A percentile compares a stretch with the other conserved stretches of the same genome.
These are phyloP conservation scores for Trypanosomatidae sp. DNA, from an alignment of 208 protist species.

Conservation along the genomic window DNA sequence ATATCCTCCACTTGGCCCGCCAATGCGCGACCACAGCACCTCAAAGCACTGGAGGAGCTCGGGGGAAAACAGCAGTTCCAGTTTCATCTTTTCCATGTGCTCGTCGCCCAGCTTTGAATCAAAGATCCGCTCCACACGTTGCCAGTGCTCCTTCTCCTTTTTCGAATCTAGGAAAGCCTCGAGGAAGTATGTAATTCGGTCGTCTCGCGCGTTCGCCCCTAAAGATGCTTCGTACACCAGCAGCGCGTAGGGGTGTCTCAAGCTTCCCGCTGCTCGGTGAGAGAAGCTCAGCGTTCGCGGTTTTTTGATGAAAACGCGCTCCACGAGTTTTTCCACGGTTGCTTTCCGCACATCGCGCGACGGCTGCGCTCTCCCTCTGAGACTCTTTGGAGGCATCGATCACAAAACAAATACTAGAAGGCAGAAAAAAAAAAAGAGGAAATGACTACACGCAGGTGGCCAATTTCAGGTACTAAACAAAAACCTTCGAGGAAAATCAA, in stretches of 20 bases:
- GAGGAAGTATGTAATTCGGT: constrained; percentile 42
- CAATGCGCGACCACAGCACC: constrained; percentile 47
- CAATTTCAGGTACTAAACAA: too few relatives aligned
- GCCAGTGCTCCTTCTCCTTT: constrained; percentile 54
- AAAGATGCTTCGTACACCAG: constrained; percentile 41
- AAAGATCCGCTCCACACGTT: constrained; percentile 54
- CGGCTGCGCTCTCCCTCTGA: not conserved
- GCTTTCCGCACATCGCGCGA: constrained; percentile 24
- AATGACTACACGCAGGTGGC: too few relatives aligned
- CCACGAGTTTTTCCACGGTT: constrained; percentile 61
- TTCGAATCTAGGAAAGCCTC: constrained; percentile 50
- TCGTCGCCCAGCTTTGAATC: constrained; percentile 59
- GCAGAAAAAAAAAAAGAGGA: too few relatives aligned
- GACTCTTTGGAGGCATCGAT: not conserved
- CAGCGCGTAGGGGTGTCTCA: constrained; percentile 70
- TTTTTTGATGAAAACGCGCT: constrained; percentile 62
- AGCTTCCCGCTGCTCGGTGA: constrained; percentile 55
- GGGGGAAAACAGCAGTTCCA: constrained; percentile 39
- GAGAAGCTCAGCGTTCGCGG: constrained; percentile 69
- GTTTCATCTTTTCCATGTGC: constrained; percentile 54
- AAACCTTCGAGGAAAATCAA: too few relatives aligned
- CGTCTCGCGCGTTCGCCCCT: constrained; percentile 10
- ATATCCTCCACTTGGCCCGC: constrained; percentile 19
- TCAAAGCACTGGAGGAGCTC: constrained; percentile 46
- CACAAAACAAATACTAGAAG: too few relatives aligned